Percentiles rank a stretch among this genome's conserved stretches.
phyloP scores from a whole-genome alignment of 2,329 filamentous ascomycete species.

The Gnomoniopsis smithogilvyi region DNA sequence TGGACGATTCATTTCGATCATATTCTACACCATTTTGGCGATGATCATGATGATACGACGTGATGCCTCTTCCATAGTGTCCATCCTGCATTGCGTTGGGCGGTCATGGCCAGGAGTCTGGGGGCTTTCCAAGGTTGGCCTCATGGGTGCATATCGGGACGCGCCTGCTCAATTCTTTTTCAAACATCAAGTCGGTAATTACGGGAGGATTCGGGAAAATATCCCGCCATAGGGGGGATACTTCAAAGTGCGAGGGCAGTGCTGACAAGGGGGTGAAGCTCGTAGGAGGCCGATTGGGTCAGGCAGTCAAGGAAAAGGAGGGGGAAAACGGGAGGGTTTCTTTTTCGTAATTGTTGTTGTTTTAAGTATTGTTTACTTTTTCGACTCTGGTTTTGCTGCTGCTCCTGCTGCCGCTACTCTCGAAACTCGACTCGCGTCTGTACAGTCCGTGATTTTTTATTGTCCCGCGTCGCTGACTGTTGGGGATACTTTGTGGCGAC shows the following conservation, averaged over 20 bases:
- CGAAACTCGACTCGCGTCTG: neutral
- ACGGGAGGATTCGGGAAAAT: neutral
- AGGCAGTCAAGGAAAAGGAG: conserved; percentile 4
- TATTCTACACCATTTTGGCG: neutral
- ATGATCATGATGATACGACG: conserved; percentile 3
- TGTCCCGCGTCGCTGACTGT: neutral
- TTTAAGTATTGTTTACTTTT: conserved; percentile 17
- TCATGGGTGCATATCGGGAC: conserved; percentile 2
- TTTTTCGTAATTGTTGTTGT: conserved; percentile 15
- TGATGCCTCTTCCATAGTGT: neutral
- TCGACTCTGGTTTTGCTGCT: conserved; percentile 9
- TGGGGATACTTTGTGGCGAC: no score
- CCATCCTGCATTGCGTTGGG: neutral
- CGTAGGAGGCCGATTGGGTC: conserved; percentile 9
- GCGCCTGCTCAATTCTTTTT: conserved; percentile 7
- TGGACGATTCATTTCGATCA: neutral
- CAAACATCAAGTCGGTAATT: conserved; percentile 14
- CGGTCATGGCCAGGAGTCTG: neutral
- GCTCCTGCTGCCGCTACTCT: neutral
- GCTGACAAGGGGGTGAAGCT: conserved; percentile 3
- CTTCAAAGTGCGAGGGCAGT: conserved; percentile 6
- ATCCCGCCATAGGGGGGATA: neutral
- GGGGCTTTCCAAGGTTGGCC: conserved; percentile 3
- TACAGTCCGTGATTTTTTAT: neutral
- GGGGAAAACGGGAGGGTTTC: conserved; percentile 4